phyloP scores from a whole-genome alignment of 169 alveolate genomes.

The Plasmodium malariae region DNA sequence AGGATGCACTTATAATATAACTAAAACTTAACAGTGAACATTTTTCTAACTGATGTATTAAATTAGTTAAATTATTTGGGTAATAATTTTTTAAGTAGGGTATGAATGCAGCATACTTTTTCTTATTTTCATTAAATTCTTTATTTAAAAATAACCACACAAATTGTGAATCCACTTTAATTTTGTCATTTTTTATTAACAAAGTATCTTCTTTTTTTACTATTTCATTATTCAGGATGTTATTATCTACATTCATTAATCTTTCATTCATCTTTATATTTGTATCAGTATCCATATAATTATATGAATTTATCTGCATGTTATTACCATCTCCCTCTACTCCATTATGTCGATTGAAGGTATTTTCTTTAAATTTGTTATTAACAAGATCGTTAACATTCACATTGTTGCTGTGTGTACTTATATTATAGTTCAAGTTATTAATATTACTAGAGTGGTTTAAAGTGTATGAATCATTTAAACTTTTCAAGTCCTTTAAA shows the following conservation, averaged over 20 bases:
- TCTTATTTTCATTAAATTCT: slow-evolving; percentile 53
- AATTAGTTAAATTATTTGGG: slow-evolving; percentile 35
- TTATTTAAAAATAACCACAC: slow-evolving; percentile 61
- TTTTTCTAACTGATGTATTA: slow-evolving; percentile 39
- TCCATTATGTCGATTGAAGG: neutral
- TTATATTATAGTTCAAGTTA: neutral
- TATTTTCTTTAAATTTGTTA: slow-evolving; percentile 15
- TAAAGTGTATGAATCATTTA: neutral
- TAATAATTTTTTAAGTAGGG: slow-evolving; percentile 44
- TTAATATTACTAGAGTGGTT: neutral
- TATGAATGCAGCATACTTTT: slow-evolving; percentile 30
- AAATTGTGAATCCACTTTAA: slow-evolving; percentile 28
- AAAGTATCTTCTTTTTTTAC: slow-evolving; percentile 3
- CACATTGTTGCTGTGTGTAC: neutral
- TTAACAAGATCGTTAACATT: slow-evolving; percentile 1
- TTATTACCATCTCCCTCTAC: neutral
- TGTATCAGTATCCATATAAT: neutral
- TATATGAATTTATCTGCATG: neutral
- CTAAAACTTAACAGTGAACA: slow-evolving; percentile 12
- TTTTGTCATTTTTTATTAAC: neutral
- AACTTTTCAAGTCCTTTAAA: neutral
- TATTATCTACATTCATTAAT: neutral
- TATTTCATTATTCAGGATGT: slow-evolving; percentile 13
- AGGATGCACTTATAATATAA: slow-evolving; percentile 28
- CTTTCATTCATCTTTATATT: neutral